Base-by-base conservation (phyloP, 495 filamentous ascomycete genomes). In the Penicillium cataractarum region DNA sequence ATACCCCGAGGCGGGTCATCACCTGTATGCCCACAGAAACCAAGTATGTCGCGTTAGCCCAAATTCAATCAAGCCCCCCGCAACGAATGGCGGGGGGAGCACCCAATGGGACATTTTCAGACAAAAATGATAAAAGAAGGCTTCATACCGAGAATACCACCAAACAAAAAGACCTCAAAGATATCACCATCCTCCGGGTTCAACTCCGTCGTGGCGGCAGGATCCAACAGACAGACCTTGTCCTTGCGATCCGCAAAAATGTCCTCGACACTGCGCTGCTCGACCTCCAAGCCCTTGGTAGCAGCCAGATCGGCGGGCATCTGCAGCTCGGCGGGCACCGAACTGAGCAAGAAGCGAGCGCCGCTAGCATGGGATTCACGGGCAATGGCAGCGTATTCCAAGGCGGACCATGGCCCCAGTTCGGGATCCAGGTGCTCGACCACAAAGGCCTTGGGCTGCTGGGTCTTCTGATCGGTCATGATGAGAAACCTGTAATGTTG, bases 1-100 rank as follows among this genome's bases (percentile, higher is more conserved):
- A 68, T 87, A 95, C 94, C 94, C 83, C 94, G 80, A 42, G 95
- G 95, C 55, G 95, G 95, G 71, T 99, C 92, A 78, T 99, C 95
- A 42, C 95, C 93, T 96, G 67, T 26, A 37, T 58, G 35, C 55
- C 26, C 55, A 37, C 42, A 62, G 24, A 35, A 53, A 19, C 39
- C 15, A 48, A 44, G 55, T 37, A 32, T 15, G n/a, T 48, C 55
- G 9, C 8, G 53, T 67, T 42, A 59, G 42, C 27, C 59, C 55
- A 56, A 42, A 60, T 60, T 69, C 31, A 69, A 29, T 31, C 49
- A 52, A n/a, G 15, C 22, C 26, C 29, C 29, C 29, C 29, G 26
- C 49, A 32, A 64, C 27, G 52, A 13, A 33, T 27, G 44, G 24
- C 31, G 31, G 51, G 29, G 29, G 19, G 10, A 19, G 49, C 13